phyloP scores from a whole-genome alignment of 2,329 filamentous ascomycete genomes.

The Trichoderma lentiforme region DNA sequence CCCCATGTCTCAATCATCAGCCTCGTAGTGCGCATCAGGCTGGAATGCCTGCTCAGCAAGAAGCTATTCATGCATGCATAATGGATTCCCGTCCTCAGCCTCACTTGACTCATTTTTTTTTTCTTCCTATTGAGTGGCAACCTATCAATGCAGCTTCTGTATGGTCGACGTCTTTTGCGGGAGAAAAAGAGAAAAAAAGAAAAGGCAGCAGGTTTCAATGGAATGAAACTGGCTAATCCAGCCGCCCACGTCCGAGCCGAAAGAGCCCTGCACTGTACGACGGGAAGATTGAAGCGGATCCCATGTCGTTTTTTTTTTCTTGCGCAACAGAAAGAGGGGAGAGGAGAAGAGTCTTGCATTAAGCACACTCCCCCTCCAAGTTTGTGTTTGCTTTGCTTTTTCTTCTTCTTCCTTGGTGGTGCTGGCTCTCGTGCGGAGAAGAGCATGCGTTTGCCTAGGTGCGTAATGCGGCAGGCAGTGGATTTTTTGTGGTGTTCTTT shows the following conservation, averaged over 20 bases:
- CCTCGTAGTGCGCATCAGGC: background rate
- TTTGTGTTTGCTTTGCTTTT: background rate
- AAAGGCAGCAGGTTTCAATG: background rate
- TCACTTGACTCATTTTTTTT: background rate
- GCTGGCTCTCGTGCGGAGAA: background rate
- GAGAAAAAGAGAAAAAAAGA: background rate
- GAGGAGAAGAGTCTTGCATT: background rate
- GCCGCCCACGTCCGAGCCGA: background rate
- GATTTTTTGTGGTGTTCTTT: background rate
- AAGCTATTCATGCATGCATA: background rate
- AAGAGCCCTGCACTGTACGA: constrained; percentile 7
- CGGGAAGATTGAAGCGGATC: background rate
- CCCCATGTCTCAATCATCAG: background rate
- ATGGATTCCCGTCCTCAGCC: background rate
- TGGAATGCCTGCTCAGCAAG: background rate
- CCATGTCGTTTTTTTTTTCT: background rate
- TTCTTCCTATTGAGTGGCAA: background rate
- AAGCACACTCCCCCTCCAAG: constrained; percentile 10
- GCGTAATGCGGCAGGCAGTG: background rate
- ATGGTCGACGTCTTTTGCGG: background rate
- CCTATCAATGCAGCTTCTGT: background rate
- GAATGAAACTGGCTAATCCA: background rate
- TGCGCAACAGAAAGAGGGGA: background rate
- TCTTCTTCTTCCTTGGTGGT: background rate
- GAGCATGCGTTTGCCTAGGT: background rate